Conservation (phyloP, 768 basidiomycete species). For the Lactifluus pinguis region DNA sequence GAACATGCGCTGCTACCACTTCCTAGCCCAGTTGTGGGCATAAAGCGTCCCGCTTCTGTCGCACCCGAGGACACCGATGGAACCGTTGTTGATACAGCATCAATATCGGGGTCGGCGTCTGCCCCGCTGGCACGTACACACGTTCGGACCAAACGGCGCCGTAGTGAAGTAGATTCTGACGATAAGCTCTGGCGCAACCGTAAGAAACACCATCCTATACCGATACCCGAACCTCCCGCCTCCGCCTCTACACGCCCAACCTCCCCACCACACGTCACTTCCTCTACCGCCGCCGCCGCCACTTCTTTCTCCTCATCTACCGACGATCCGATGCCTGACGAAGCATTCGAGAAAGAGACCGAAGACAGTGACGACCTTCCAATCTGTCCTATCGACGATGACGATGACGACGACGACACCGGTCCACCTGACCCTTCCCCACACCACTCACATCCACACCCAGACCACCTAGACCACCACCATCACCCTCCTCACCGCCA, state of each 20-base stretch:
- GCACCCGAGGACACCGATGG: not conserved
- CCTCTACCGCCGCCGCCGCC: not conserved
- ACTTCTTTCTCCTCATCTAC: not conserved
- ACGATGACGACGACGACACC: no score
- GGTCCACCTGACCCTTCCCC: no score
- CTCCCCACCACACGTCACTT: not conserved
- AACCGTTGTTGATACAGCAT: not conserved
- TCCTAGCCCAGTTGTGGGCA: not conserved
- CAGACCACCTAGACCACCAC: no score
- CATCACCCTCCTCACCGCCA: no score
- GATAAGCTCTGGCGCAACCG: conserved; percentile 3
- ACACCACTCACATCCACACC: no score
- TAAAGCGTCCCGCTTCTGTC: not conserved
- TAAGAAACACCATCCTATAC: not conserved
- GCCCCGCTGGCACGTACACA: not conserved
- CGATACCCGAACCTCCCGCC: not conserved
- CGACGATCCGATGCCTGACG: not conserved
- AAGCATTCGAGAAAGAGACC: not conserved
- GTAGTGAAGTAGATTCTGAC: not conserved
- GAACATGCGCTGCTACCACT: not conserved
- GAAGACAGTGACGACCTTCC: not conserved
- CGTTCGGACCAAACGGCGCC: conserved; percentile 2
- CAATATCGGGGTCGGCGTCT: not conserved
- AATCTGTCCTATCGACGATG: not conserved
- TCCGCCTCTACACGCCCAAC: not conserved